Evolutionary conservation across 179 eudicot genomes (phyloP), one percentile per base, ranked within the genome.

Genomic region (Spinacia oleracea): DNA sequence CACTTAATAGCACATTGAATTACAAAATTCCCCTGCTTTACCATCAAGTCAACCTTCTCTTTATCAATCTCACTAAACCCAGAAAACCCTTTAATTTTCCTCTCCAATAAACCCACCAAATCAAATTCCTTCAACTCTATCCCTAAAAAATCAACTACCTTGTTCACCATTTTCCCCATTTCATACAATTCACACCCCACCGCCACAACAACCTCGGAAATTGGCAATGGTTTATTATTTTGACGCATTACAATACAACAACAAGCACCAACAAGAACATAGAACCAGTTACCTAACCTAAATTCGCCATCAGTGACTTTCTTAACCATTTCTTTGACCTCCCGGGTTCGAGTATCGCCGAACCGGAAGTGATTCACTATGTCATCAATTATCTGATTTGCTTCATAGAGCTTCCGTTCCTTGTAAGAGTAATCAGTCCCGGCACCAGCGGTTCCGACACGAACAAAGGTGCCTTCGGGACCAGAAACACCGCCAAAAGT

Each of bases 1-100:
- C 98, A 94, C 84, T 94, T 89, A 51, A 91, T 81, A 86, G 89
- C 84, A 84, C 98, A 93, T 56, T 91, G 98, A 58, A 94, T 48
- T 58, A 94, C 72, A 79, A 91, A 93, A 70, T 83, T 83, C 81
- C 98, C 98, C 69, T 93, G 97, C 81, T 93, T 85, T 23, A 86
- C 72, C 93, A 94, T 88, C 80, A 75, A 84, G 74, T 71, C 84
- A 58, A 84, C 6, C 81, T 82, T 79, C 31, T 89, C 93, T 65
- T 66, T 42, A 53, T 75, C 85, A 45, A 86, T 56, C 21, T 43
- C 76, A 4, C 68, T 23, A 78, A 90, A 90, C 68, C 88, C 82
- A 0, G 88, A 77, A 75, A 80, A 84, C 71, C 62, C 86, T 42
- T 66, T 79, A 31, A 92, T 80, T 9, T 81, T 81, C 55, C 75